Conservation (phyloP, 257 asterid species). For the Solanum medicagineum region DNA sequence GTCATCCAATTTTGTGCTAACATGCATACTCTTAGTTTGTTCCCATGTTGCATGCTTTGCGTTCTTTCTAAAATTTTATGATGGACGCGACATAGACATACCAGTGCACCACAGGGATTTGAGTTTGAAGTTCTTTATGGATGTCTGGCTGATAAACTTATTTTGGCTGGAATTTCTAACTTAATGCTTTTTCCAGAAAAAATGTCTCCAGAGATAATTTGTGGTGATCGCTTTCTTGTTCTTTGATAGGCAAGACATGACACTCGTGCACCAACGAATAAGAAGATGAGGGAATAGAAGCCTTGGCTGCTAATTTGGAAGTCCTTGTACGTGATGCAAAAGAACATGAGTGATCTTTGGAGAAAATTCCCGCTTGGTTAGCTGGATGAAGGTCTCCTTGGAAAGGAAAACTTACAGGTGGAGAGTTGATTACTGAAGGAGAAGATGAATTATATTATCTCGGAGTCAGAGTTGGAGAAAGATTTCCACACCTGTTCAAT, state of each 20-base stretch:
- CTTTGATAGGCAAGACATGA: constrained; percentile 84
- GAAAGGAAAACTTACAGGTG: constrained; percentile 76
- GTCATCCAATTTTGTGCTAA: not conserved
- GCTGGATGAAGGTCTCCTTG: constrained; percentile 84
- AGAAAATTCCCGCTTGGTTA: constrained; percentile 67
- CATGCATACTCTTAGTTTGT: not conserved
- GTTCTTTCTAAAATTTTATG: not conserved
- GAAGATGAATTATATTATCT: constrained; percentile 79
- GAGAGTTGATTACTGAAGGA: constrained; percentile 77
- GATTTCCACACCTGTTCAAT: constrained; percentile 50
- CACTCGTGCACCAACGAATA: constrained; percentile 95
- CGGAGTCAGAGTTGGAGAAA: constrained; percentile 67
- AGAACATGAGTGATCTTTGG: constrained; percentile 30
- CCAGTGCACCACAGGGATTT: not conserved
- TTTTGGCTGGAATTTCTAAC: not conserved
- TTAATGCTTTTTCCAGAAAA: not conserved
- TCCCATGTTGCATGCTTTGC: not conserved
- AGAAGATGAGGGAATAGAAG: constrained; percentile 62
- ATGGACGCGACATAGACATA: not conserved
- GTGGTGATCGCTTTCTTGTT: not conserved
- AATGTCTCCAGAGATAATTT: not conserved
- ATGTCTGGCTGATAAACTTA: not conserved
- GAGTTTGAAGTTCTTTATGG: not conserved
- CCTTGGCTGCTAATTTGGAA: constrained; percentile 45
- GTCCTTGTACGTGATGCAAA: constrained; percentile 41